Percentiles rank a stretch among this genome's conserved stretches.
These are phyloP conservation scores for Lathyrus tuberosus DNA, from an alignment of 306 rosid species.

Conservation along the genomic window DNA sequence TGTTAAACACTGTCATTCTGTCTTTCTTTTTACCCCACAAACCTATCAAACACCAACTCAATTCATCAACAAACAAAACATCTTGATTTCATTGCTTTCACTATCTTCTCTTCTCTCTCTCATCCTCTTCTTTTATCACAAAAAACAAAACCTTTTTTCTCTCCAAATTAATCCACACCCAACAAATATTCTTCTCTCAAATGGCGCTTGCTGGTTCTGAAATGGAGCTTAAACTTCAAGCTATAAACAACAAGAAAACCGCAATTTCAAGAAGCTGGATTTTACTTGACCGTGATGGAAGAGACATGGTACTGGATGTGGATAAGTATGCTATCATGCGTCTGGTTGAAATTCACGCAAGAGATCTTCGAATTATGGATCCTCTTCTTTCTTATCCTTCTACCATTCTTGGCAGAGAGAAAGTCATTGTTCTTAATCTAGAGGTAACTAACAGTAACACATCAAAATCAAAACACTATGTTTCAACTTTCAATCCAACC, in stretches of 20 bases:
- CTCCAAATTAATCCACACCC: background rate
- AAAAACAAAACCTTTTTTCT: background rate
- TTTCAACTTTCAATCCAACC: background rate
- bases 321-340: conserved; percentile 84
- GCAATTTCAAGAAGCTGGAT: conserved; percentile 71
- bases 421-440: conserved; percentile 80
- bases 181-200: background rate
- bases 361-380: conserved; percentile 86
- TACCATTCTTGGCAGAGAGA: conserved; percentile 76
- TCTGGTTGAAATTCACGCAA: conserved; percentile 63
- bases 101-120: conserved; percentile 30
- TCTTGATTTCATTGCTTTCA: background rate
- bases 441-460: conserved; percentile 48
- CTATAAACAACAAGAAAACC: conserved; percentile 54
- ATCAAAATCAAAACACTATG: background rate
- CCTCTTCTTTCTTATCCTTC: conserved; percentile 79
- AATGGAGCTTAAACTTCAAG: conserved; percentile 47
- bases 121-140: background rate
- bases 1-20: conserved; percentile 21
- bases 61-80: conserved; percentile 28
- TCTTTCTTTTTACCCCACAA: conserved; percentile 30
- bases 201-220: conserved; percentile 37
- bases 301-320: conserved; percentile 55
- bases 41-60: conserved; percentile 27
- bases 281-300: conserved; percentile 57